Percentiles rank a stretch among this genome's conserved stretches.
Evolutionary conservation across 805 yeast species (phyloP).

Genomic region (Saturnispora bothae): DNA sequence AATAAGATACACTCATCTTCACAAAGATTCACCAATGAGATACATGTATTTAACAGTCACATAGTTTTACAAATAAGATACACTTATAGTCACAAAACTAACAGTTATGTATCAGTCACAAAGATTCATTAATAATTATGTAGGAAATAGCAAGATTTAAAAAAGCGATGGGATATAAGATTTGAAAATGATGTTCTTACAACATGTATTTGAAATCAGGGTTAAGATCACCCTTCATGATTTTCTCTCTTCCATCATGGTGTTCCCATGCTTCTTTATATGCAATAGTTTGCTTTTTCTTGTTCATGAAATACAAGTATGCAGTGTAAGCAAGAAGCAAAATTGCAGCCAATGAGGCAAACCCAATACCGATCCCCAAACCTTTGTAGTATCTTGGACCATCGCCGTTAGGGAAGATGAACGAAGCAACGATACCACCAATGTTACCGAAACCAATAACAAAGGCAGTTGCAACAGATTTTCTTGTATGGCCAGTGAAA

Average conservation of each 20-base stretch:
- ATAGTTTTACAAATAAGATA: too few species aligned
- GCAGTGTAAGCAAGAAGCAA: constrained; percentile 24
- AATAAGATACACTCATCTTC: too few species aligned
- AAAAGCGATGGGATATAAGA: too few species aligned
- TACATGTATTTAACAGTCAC: too few species aligned
- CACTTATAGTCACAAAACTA: too few species aligned
- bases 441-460: constrained; percentile 67
- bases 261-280: constrained; percentile 23
- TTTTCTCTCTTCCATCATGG: constrained; percentile 20
- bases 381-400: constrained; percentile 53
- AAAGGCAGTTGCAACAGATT: constrained; percentile 37
- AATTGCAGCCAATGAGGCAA: constrained; percentile 32
- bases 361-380: constrained; percentile 38
- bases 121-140: too few species aligned
- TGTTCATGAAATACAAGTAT: constrained; percentile 25
- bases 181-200: constrained; percentile 16
- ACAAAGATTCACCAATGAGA: too few species aligned
- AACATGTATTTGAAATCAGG: constrained; percentile 41
- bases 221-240: constrained; percentile 28
- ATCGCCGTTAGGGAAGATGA: constrained; percentile 42
- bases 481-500: constrained; percentile 53
- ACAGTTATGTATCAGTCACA: too few species aligned
- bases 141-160: too few species aligned
- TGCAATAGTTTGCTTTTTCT: constrained; percentile 25
- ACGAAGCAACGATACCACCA: constrained; percentile 61